Evolutionary conservation across 2,329 filamentous ascomycete genomes (phyloP), one percentile per base, ranked within the genome.

Genomic region (Macrophomina phaseolina): DNA sequence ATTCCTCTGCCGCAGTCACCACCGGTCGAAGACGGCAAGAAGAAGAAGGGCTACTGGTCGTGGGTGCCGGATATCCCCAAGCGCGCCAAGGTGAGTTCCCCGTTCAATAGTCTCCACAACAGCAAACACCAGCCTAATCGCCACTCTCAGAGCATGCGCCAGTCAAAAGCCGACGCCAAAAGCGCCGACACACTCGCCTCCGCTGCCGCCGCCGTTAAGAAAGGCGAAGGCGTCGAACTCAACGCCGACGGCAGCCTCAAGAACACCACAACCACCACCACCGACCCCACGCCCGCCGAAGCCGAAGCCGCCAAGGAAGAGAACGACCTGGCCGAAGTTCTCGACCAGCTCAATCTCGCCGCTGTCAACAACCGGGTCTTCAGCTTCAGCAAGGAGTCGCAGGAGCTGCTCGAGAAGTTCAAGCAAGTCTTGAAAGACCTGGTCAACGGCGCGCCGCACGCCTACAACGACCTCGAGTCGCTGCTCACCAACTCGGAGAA

Each of bases 381-480:
- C 78, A 90, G 90, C 12, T 86, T 97, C 67, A 92, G 91, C n/a
- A 86, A 88, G 67, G 93, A 97, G 72, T 94, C 92, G 0, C 89
- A 93, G 68, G 90, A 92, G 69, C 85, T 97, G 36, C 87, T 97
- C 62, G 87, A 89, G 64, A 88, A 90, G 69, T 99, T 99, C 84
- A 96, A 93, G 1, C 84, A 93, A 66, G 90, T 97, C 40, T 91
- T 99, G 75, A 95, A 94, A 76, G 95, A 99, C 76, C 86, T 97
- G 16, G 87, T 95, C 73, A 94, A 93, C 76, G 95, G 95, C 69
- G 95, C 93, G 1, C 95, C 95, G 3, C 97, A 94, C 0, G 95
- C 95, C 2, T 97, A 96, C 78, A 86, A 91, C 74, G 95, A 99
- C 76, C 89, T 99, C n/a, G 88, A 90, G 72, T 86, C 85, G 74